Conservation (phyloP, 371 early-diverging fungal species). For the Saksenaea oblongispora region DNA sequence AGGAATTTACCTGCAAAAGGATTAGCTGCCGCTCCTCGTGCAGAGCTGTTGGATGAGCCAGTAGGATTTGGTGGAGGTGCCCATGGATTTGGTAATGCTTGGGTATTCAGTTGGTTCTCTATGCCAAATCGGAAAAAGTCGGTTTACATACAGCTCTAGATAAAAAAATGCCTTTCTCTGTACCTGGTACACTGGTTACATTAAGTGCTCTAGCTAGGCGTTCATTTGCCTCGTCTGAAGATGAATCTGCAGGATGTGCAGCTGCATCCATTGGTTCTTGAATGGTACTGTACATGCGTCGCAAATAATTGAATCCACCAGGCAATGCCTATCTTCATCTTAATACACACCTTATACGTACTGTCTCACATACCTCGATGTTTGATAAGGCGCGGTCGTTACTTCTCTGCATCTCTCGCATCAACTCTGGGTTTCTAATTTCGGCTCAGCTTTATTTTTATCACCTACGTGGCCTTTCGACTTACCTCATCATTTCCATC, state of each 20-base stretch:
- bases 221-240: slow-evolving; percentile 68
- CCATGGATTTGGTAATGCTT: slow-evolving; percentile 90
- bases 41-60: slow-evolving; percentile 4
- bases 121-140: slow-evolving; percentile 3
- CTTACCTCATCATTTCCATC: slow-evolving; percentile 55
- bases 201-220: slow-evolving; percentile 69
- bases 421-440: slow-evolving; percentile 74
- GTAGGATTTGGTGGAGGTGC: slow-evolving; percentile 33
- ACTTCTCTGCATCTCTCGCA: slow-evolving; percentile 82
- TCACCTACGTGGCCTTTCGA: neutral
- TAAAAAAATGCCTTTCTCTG: neutral
- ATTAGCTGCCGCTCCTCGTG: slow-evolving; percentile 19
- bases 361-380: slow-evolving; percentile 56
- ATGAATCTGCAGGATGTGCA: slow-evolving; percentile 25
- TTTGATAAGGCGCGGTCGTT: slow-evolving; percentile 88
- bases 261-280: slow-evolving; percentile 75
- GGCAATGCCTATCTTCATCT: slow-evolving; percentile 55
- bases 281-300: slow-evolving; percentile 74
- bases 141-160: too few relatives aligned
- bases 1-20: slow-evolving; percentile 47
- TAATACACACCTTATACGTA: neutral
- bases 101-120: slow-evolving; percentile 68
- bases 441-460: neutral
- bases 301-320: slow-evolving; percentile 85
- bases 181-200: slow-evolving; percentile 58